These are phyloP conservation scores for Phytophthora megakarya DNA, from an alignment of 352 stramenopile genomes.

Conservation along the genomic window DNA sequence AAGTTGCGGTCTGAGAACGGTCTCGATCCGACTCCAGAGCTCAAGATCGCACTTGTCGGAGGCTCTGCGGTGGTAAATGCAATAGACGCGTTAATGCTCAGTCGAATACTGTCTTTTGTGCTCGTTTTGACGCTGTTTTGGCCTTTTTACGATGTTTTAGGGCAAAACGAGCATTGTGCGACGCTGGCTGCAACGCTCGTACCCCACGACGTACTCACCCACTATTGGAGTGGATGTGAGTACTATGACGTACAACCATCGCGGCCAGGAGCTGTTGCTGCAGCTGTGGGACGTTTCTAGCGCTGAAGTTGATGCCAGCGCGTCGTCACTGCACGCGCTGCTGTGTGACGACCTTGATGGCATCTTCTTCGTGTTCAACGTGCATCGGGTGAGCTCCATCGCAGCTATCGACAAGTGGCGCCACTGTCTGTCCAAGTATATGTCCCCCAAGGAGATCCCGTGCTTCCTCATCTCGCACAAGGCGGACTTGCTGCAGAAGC, in stretches of 20 bases:
- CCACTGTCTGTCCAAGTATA: conserved; percentile 67
- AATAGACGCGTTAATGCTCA: background rate
- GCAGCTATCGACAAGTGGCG: conserved; percentile 86
- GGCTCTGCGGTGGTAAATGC: conserved; percentile 66
- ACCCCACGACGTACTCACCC: conserved; percentile 66
- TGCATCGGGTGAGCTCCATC: conserved; percentile 88
- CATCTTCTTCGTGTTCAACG: conserved; percentile 90
- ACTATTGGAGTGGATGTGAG: conserved; percentile 84
- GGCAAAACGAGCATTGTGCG: conserved; percentile 85
- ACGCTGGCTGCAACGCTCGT: conserved; percentile 77
- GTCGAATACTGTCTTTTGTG: background rate
- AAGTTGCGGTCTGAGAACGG: conserved; percentile 35
- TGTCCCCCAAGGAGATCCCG: conserved; percentile 75
- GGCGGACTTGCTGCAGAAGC: conserved; percentile 82
- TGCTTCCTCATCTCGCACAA: conserved; percentile 87
- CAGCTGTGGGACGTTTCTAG: conserved; percentile 83
- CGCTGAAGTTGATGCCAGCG: conserved; percentile 64
- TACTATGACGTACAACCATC: conserved; percentile 49
- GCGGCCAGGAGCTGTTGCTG: conserved; percentile 55
- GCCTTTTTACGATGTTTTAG: conserved; percentile 24
- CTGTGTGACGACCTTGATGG: conserved; percentile 81
- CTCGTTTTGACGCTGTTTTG: background rate
- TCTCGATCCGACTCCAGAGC: conserved; percentile 54
- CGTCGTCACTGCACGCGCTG: conserved; percentile 69
- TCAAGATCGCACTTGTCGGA: conserved; percentile 86